Evolutionary conservation across 805 yeast species (phyloP).

Genomic region (Maudiozyma barnettii): DNA sequence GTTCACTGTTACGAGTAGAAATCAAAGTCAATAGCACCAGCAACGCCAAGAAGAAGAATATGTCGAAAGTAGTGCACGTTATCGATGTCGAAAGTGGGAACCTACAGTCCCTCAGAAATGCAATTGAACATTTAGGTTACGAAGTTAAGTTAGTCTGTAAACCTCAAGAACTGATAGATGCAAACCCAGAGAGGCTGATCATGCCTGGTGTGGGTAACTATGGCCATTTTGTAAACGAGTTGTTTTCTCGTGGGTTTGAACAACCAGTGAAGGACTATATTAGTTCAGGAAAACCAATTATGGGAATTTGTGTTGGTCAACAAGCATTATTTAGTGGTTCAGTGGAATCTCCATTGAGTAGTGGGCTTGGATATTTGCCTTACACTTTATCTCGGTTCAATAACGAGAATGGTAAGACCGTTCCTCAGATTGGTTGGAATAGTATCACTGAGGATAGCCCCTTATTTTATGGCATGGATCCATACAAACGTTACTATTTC

Average conservation of each 20-base stretch:
- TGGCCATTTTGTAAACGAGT: conserved; percentile 80
- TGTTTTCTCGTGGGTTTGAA: conserved; percentile 51
- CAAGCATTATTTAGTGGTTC: conserved; percentile 75
- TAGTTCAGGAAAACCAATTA: conserved; percentile 67
- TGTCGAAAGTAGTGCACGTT: conserved; percentile 37
- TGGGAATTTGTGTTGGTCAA: conserved; percentile 97
- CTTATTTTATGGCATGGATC: conserved; percentile 53
- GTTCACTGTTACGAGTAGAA: not conserved
- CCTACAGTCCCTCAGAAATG: conserved; percentile 78
- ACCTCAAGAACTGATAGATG: conserved; percentile 42
- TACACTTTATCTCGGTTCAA: conserved; percentile 49
- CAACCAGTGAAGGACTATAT: conserved; percentile 61
- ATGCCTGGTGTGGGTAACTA: conserved; percentile 97
- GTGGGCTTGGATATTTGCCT: conserved; percentile 53
- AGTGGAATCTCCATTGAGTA: conserved; percentile 55
- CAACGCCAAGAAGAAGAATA: conserved; percentile 6
- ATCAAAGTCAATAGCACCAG: not conserved
- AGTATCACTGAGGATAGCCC: conserved; percentile 26
- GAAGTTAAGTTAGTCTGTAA: conserved; percentile 51
- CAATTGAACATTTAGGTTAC: conserved; percentile 71
- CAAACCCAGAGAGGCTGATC: conserved; percentile 47
- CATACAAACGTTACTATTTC: conserved; percentile 71
- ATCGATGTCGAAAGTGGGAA: conserved; percentile 95
- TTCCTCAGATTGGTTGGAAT: conserved; percentile 98
- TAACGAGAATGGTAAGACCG: conserved; percentile 52